These are phyloP conservation scores for Flaveria bidentis DNA, from an alignment of 129 eudicot genomes.

Conservation along the genomic window DNA sequence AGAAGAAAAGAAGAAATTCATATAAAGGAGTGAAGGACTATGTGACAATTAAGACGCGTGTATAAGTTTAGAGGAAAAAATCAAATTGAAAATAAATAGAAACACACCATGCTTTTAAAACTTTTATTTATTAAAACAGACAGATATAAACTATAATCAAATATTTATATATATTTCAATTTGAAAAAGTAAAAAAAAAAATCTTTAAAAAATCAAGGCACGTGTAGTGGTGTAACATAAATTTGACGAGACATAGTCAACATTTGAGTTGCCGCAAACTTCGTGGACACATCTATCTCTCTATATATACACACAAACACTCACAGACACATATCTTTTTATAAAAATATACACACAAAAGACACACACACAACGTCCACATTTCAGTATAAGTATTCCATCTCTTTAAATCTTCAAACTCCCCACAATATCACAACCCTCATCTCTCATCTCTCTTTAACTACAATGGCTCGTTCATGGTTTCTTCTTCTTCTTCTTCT, in stretches of 20 bases:
- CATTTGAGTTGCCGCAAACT: conserved; percentile 42
- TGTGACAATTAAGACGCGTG: too few species aligned
- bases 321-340: not conserved
- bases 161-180: too few species aligned
- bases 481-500: not conserved
- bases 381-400: not conserved
- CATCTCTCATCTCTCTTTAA: not conserved
- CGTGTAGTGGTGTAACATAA: conserved; percentile 13
- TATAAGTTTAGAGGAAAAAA: too few species aligned
- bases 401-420: conserved; percentile 4
- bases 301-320: not conserved
- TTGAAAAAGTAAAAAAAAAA: too few species aligned
- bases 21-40: too few species aligned
- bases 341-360: not conserved
- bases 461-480: conserved; percentile 24
- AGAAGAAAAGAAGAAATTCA: too few species aligned
- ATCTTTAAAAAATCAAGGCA: not conserved
- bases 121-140: too few species aligned
- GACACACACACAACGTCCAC: not conserved
- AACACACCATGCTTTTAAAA: too few species aligned
- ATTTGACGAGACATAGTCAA: conserved; percentile 28
- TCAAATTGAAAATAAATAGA: too few species aligned
- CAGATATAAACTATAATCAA: too few species aligned
- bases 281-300: conserved; percentile 34
- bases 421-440: not conserved